Conservation (phyloP, 192 early-diverging fungal genomes). For the Mortierella alpina region DNA sequence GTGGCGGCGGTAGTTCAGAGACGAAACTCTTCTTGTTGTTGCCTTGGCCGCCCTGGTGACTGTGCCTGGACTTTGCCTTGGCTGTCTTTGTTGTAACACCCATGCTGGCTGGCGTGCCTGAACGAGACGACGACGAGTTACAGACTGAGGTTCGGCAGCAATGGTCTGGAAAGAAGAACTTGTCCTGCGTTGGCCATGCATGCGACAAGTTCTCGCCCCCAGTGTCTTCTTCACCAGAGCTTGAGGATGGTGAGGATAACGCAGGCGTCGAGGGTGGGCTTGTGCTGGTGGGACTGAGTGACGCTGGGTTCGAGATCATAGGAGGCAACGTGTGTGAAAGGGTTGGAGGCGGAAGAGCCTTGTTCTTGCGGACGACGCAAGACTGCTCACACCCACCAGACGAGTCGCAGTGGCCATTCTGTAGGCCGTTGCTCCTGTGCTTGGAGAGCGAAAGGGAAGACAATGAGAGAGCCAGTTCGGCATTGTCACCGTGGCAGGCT, state of each 20-base stretch:
- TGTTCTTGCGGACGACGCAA: conserved; percentile 44
- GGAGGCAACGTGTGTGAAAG: conserved; percentile 27
- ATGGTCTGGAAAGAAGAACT: conserved; percentile 47
- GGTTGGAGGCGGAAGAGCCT: conserved; percentile 40
- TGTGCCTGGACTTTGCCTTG: background rate
- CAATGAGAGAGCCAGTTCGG: background rate
- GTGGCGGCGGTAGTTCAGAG: conserved; percentile 38
- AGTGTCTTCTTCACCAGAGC: background rate
- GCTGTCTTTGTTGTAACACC: background rate
- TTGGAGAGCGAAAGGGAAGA: background rate
- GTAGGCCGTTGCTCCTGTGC: too few relatives aligned
- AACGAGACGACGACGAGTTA: background rate
- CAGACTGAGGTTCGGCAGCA: conserved; percentile 45
- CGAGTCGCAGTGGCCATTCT: too few relatives aligned
- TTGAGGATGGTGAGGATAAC: background rate
- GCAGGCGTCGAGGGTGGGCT: background rate
- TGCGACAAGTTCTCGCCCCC: conserved; percentile 10
- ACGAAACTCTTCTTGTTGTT: conserved; percentile 3
- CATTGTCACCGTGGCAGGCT: too few relatives aligned
- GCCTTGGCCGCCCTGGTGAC: background rate
- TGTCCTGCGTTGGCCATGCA: conserved; percentile 45
- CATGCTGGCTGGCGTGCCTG: background rate
- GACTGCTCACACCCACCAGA: conserved; percentile 20
- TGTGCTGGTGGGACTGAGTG: conserved; percentile 9
- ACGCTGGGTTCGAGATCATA: conserved; percentile 41